Conservation (phyloP, 2,329 filamentous ascomycete genomes). For the Leptographium procerum region DNA sequence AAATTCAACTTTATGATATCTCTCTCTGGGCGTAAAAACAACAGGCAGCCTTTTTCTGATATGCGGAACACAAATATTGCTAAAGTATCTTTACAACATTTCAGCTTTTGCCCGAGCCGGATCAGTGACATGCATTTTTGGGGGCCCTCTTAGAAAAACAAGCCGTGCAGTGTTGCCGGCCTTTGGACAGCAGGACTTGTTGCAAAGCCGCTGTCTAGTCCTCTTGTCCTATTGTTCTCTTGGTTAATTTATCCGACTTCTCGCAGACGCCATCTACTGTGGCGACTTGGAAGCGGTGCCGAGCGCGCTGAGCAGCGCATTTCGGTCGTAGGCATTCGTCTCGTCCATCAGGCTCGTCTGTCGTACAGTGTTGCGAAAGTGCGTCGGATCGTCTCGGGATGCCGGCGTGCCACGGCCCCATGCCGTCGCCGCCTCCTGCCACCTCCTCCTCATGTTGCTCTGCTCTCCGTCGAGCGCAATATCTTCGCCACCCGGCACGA, state of each 20-base stretch:
- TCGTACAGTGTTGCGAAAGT: slow-evolving; percentile 13
- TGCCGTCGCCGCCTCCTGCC: slow-evolving; percentile 13
- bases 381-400: slow-evolving; percentile 14
- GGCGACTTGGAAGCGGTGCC: not conserved
- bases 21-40: not conserved
- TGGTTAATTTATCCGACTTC: too few species aligned
- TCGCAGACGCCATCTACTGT: not conserved
- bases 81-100: not conserved
- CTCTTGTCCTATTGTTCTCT: too few species aligned
- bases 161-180: too few species aligned
- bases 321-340: slow-evolving; percentile 13
- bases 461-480: not conserved
- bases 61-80: not conserved
- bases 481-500: not conserved
- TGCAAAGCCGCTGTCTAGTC: too few species aligned
- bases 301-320: slow-evolving; percentile 13
- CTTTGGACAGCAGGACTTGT: too few species aligned
- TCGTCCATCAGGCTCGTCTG: slow-evolving; percentile 12
- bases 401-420: slow-evolving; percentile 12
- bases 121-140: too few species aligned
- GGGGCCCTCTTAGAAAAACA: too few species aligned
- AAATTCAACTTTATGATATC: slow-evolving; percentile 25
- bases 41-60: not conserved
- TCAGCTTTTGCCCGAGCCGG: not conserved
- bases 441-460: slow-evolving; percentile 1